phyloP scores from a whole-genome alignment of 345 rosid genomes.

The Microthlaspi erraticum region DNA sequence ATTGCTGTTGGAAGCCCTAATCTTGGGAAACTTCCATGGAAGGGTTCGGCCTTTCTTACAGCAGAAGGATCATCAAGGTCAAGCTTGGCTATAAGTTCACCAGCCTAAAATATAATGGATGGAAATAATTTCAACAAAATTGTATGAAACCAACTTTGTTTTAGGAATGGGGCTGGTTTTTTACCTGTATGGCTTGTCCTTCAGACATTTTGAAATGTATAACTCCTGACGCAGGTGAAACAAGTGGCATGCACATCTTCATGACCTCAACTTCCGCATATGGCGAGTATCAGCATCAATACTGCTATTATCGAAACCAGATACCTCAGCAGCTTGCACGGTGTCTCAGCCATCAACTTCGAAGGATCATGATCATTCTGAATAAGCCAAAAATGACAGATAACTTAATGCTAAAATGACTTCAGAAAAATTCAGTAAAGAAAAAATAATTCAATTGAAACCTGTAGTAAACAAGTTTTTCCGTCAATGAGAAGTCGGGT shows the following conservation, averaged over 20 bases:
- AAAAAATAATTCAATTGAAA: conserved; percentile 35
- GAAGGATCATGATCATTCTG: conserved; percentile 99
- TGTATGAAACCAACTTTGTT: not conserved
- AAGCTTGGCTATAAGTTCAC: conserved; percentile 94
- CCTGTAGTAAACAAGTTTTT: conserved; percentile 96
- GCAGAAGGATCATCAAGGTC: conserved; percentile 98
- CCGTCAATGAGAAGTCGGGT: conserved; percentile 98
- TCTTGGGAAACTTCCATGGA: conserved; percentile 83
- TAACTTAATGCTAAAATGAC: conserved; percentile 19
- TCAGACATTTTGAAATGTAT: conserved; percentile 82
- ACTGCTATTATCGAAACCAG: conserved; percentile 86
- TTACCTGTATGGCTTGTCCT: conserved; percentile 99
- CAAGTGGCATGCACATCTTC: conserved; percentile 99
- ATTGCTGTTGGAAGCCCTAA: conserved; percentile 92
- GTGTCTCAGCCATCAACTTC: conserved; percentile 91
- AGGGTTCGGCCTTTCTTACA: conserved; percentile 95
- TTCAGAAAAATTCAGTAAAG: not conserved
- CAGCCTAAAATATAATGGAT: conserved; percentile 61
- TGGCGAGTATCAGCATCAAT: conserved; percentile 87
- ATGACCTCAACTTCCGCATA: conserved; percentile 99
- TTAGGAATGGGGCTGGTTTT: not conserved
- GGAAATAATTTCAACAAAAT: conserved; percentile 1
- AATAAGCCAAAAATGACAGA: conserved; percentile 31
- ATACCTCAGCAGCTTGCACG: conserved; percentile 94
- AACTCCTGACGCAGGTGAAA: conserved; percentile 94